These are phyloP conservation scores for Neurospora intermedia DNA, from an alignment of 495 filamentous ascomycete genomes.

Conservation along the genomic window DNA sequence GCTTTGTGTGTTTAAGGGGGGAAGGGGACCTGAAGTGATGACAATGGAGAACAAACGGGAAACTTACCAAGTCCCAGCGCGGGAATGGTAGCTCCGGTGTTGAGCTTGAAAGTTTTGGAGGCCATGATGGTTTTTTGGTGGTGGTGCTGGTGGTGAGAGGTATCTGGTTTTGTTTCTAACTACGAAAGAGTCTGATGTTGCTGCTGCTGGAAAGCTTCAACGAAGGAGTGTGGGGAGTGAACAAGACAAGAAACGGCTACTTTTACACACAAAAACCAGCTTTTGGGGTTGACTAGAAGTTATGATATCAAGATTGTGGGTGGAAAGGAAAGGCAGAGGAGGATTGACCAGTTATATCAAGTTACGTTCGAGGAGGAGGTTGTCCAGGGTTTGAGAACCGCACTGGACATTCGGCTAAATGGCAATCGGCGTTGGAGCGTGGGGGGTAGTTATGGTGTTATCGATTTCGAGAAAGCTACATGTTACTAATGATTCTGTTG, in stretches of 20 bases:
- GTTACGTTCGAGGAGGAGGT: background rate
- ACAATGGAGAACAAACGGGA: too few species aligned
- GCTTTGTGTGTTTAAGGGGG: background rate
- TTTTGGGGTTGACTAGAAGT: background rate
- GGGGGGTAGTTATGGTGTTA: background rate
- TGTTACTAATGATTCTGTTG: background rate
- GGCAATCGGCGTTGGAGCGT: background rate
- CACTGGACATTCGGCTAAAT: background rate
- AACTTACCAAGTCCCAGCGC: conserved; percentile 57
- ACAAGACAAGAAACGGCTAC: background rate
- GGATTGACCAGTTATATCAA: background rate
- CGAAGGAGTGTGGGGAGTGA: background rate
- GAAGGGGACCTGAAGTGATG: background rate
- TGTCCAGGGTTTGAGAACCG: background rate
- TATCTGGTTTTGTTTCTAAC: background rate
- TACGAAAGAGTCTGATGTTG: background rate
- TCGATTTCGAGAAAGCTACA: background rate
- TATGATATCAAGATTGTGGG: background rate
- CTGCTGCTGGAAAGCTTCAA: background rate
- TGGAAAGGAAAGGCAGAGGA: background rate
- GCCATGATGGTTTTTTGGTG: conserved; percentile 26
- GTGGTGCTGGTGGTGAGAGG: background rate
- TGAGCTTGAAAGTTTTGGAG: conserved; percentile 53
- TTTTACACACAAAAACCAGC: background rate
- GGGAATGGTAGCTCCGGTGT: conserved; percentile 66